Base-by-base conservation (phyloP, 257 asterid species). In the Jacaranda copaia region DNA sequence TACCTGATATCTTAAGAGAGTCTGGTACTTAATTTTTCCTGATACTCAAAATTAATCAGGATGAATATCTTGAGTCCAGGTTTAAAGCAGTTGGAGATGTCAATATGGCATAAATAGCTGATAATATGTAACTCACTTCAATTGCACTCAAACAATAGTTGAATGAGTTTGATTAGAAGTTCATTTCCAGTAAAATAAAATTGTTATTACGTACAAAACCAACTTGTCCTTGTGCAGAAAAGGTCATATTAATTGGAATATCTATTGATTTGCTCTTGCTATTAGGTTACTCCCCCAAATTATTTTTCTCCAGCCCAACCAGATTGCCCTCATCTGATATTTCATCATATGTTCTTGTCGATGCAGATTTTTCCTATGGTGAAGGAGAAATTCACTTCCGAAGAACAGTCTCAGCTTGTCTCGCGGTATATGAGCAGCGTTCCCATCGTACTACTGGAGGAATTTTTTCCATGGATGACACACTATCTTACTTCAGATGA, bases 351-450 rank as follows among this genome's bases (percentile, higher is more conserved):
- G 46, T 58, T 70, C 56, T 13, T 79, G 46, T 79, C 60, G 35
- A 32, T 88, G 85, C 92, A 93, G 97, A 89, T 93, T 72, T 93
- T 93, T 68, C 94, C 96, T 60, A 80, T 87, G 87, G 71, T 93
- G 82, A 77, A 81, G 83, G 68, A 90, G 81, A 77, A 86, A 38
- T 86, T 92, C 76, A 73, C 91, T 40, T 77, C 84, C 5, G 79
- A 88, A 70, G 89, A 92, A 82, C 98, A 93, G 84, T 89, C 88
- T 74, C 88, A 87, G 84, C 89, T 94, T 32, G 91, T 92, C 58
- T 90, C 97, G 97, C 96, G 79, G 88, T 92, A 86, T 48, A 87
- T 93, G 72, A 92, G 98, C 84, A 87, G 89, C 71, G 88, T 94
- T 80, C 98, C 97, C 70, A 57, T 85, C 75, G 78, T 85, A 46